phyloP scores from a whole-genome alignment of 495 filamentous ascomycete species.

The Penicillium herquei region DNA sequence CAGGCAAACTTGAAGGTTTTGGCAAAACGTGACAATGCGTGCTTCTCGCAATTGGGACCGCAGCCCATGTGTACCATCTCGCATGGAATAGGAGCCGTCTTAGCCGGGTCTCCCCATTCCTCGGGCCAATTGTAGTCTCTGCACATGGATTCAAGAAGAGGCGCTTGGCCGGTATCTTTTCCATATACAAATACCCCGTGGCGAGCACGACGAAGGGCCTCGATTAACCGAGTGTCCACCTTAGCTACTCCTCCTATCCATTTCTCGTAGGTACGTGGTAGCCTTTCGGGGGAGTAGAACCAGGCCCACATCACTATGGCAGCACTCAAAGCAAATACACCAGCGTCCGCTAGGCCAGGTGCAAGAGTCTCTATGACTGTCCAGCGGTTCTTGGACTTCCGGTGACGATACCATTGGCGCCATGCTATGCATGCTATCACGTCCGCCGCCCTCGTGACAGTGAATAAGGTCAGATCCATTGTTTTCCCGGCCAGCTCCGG shows the following conservation, averaged over 20 bases:
- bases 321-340: conserved; percentile 71
- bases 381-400: conserved; percentile 43
- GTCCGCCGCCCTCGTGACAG: conserved; percentile 72
- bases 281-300: conserved; percentile 69
- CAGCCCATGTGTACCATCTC: conserved; percentile 84
- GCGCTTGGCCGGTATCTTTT: conserved; percentile 70
- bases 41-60: conserved; percentile 73
- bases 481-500: conserved; percentile 66
- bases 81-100: conserved; percentile 77
- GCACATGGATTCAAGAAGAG: conserved; percentile 73
- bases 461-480: conserved; percentile 82
- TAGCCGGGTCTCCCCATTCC: conserved; percentile 73
- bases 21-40: conserved; percentile 69
- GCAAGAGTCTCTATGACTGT: conserved; percentile 50
- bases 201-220: conserved; percentile 67
- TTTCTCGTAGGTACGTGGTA: conserved; percentile 76
- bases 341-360: conserved; percentile 60
- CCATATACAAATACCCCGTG: conserved; percentile 70
- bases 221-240: conserved; percentile 75
- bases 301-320: conserved; percentile 90
- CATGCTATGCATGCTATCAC: conserved; percentile 66
- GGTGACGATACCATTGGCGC: conserved; percentile 42
- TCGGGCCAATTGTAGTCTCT: conserved; percentile 66
- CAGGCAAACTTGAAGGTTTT: conserved; percentile 73
- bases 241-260: conserved; percentile 81